phyloP scores from a whole-genome alignment of 345 rosid genomes.

The Murraya paniculata region DNA sequence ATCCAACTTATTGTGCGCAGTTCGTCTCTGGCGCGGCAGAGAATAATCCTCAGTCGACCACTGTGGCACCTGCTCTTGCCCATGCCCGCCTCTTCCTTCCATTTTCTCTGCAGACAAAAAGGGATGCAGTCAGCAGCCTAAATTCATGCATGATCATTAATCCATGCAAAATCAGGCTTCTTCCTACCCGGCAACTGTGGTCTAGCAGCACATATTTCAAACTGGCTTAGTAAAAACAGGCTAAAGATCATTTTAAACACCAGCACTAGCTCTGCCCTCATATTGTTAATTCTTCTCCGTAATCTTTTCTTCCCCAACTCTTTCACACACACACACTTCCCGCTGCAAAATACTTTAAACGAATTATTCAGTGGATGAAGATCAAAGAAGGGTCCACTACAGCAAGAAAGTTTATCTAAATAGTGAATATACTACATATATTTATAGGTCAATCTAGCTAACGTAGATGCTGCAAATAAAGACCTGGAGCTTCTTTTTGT shows the following conservation, averaged over 20 bases:
- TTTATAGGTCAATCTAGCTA: slow-evolving; percentile 10
- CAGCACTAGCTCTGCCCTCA: slow-evolving; percentile 8
- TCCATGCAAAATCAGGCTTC: background rate
- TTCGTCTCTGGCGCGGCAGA: slow-evolving; percentile 8
- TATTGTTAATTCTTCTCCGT: slow-evolving; percentile 13
- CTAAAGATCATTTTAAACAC: slow-evolving; percentile 17
- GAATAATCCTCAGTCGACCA: slow-evolving; percentile 34
- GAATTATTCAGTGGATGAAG: slow-evolving; percentile 7
- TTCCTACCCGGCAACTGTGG: slow-evolving; percentile 12
- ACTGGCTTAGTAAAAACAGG: slow-evolving; percentile 15
- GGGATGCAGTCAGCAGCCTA: background rate
- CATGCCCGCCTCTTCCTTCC: background rate
- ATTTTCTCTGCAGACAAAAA: slow-evolving; percentile 13
- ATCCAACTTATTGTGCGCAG: slow-evolving; percentile 27
- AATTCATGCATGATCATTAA: background rate
- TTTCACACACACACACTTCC: no score
- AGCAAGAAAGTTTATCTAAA: background rate
- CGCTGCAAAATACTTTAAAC: background rate
- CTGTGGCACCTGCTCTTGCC: background rate
- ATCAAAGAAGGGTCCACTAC: slow-evolving; percentile 13
- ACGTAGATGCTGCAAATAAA: slow-evolving; percentile 2
- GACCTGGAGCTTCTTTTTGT: slow-evolving; percentile 27
- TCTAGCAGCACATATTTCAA: slow-evolving; percentile 17
- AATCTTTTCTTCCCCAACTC: no score
- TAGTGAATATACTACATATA: background rate